A percentile compares a stretch with the other conserved stretches of the same genome.
These are phyloP conservation scores for Rhododendron simsii DNA, from an alignment of 148 eudicot genomes.

Conservation along the genomic window DNA sequence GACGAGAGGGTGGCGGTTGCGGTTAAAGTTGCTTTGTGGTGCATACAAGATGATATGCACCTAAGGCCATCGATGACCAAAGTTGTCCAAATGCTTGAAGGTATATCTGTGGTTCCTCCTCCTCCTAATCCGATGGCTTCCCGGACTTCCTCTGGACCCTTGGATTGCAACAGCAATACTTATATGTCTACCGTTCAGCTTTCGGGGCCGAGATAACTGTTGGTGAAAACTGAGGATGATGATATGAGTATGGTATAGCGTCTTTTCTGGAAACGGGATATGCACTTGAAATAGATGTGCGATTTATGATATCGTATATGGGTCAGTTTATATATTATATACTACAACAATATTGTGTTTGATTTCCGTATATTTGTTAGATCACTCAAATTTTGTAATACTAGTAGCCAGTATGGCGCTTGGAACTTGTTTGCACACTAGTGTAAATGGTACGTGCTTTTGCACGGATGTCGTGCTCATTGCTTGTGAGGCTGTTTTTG, in stretches of 20 bases:
- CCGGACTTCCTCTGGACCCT: conserved; percentile 76
- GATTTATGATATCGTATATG: background rate
- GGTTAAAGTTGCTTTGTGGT: conserved; percentile 88
- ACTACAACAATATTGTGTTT: background rate
- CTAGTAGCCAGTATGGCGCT: background rate
- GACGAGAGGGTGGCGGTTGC: conserved; percentile 66
- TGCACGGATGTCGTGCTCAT: no score
- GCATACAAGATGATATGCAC: conserved; percentile 88
- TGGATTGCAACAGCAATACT: conserved; percentile 78
- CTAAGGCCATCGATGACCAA: conserved; percentile 78
- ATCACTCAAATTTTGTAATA: no score
- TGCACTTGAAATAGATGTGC: background rate
- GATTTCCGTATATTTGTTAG: background rate
- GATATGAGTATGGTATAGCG: background rate
- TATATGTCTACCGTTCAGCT: conserved; percentile 76
- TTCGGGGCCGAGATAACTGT: conserved; percentile 75
- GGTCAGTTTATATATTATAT: background rate
- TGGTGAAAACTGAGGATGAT: background rate
- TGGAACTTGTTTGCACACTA: background rate
- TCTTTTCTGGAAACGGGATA: background rate
- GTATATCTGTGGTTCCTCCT: conserved; percentile 53
- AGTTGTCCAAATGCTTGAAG: conserved; percentile 98
- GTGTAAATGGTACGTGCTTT: no score
- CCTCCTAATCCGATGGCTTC: conserved; percentile 63
- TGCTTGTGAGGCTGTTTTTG: no score